phyloP scores from a whole-genome alignment of 257 asterid species.

The Salvia splendens region DNA sequence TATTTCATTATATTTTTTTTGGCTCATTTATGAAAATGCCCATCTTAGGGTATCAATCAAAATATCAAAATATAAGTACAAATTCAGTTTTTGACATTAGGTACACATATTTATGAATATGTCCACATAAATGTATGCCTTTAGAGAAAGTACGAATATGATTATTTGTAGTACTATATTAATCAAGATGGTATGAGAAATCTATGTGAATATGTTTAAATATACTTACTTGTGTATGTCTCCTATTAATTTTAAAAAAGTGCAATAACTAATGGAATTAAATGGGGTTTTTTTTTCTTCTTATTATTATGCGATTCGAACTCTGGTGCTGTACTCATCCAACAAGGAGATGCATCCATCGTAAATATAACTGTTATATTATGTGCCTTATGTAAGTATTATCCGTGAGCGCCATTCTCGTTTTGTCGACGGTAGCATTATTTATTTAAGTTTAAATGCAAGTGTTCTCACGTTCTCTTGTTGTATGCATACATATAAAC shows the following conservation, averaged over 20 bases:
- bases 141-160: neutral
- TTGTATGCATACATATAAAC: neutral
- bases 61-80: slow-evolving; percentile 24
- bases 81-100: neutral
- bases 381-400: too few relatives aligned
- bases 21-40: slow-evolving; percentile 4
- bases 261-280: too few relatives aligned
- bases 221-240: neutral
- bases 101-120: neutral
- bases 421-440: too few relatives aligned
- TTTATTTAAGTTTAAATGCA: too few relatives aligned
- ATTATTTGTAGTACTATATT: neutral
- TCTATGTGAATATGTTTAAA: neutral
- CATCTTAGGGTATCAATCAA: slow-evolving; percentile 27
- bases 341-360: too few relatives aligned
- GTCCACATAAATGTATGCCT: neutral
- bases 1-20: neutral
- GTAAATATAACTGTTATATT: too few relatives aligned
- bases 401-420: too few relatives aligned
- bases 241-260: too few relatives aligned
- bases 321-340: too few relatives aligned
- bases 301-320: too few relatives aligned
- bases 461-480: too few relatives aligned
- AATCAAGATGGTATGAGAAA: neutral
- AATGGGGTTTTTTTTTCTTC: too few relatives aligned